These are phyloP conservation scores for Vaccinium corymbosum DNA, from an alignment of 148 eudicot species.

Conservation along the genomic window DNA sequence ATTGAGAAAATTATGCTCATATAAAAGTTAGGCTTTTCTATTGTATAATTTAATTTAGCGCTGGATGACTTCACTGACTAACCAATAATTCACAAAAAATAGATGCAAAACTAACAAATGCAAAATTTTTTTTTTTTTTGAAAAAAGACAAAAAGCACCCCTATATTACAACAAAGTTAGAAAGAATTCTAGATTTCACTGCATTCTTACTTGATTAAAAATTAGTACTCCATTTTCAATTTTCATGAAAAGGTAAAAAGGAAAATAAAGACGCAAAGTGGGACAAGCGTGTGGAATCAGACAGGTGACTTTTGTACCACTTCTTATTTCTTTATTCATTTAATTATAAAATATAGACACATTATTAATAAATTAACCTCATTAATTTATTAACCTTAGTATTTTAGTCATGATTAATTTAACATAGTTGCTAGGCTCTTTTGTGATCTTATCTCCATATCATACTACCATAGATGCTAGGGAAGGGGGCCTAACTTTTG, in stretches of 20 bases:
- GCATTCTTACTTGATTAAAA: not conserved
- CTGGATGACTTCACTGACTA: not conserved
- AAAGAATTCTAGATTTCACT: not conserved
- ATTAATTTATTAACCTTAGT: not conserved
- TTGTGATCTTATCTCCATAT: not conserved
- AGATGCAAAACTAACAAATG: too few species aligned
- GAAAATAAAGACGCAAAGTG: not conserved
- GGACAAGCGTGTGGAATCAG: constrained; percentile 7
- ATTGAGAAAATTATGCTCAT: not conserved
- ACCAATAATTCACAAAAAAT: too few species aligned
- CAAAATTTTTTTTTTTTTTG: too few species aligned
- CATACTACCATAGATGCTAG: not conserved
- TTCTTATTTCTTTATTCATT: not conserved
- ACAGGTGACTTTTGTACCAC: constrained; percentile 4
- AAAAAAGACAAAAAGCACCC: too few species aligned
- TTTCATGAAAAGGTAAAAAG: not conserved
- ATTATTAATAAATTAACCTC: not conserved
- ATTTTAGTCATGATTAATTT: not conserved
- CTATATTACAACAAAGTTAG: not conserved
- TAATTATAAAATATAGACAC: not conserved
- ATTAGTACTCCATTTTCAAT: not conserved
- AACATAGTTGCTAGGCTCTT: not conserved
- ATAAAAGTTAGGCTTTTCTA: not conserved
- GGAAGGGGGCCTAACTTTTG: not conserved
- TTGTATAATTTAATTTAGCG: not conserved